phyloP scores from a whole-genome alignment of 495 filamentous ascomycete genomes.

The Trichoderma asperelloides region DNA sequence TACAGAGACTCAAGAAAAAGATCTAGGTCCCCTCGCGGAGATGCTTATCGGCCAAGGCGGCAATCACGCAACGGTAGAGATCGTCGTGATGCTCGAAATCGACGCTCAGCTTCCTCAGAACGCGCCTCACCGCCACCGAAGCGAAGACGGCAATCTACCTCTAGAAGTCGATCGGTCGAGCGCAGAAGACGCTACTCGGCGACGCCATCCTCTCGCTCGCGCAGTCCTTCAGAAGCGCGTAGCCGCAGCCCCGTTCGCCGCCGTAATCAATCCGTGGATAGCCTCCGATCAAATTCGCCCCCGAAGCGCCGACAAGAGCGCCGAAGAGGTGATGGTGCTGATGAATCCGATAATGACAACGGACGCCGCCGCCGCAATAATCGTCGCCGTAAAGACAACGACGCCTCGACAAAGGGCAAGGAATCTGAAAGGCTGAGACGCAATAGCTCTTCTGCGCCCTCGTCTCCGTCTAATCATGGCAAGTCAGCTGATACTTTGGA shows the following conservation, averaged over 20 bases:
- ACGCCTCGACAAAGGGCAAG: neutral
- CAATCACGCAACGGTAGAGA: constrained; percentile 11
- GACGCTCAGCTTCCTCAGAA: constrained; percentile 1
- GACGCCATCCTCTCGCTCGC: constrained; percentile 28
- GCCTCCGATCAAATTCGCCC: constrained; percentile 19
- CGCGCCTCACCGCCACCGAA: constrained; percentile 6
- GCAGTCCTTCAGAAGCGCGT: constrained; percentile 14
- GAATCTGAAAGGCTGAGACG: constrained; percentile 33
- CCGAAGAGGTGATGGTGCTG: constrained; percentile 3
- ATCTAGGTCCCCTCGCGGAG: constrained; percentile 9
- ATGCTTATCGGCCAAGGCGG: constrained; percentile 14
- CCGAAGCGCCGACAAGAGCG: constrained; percentile 22
- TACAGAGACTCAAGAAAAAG: constrained; percentile 9
- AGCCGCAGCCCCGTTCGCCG: constrained; percentile 30
- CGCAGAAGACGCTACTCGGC: constrained; percentile 15
- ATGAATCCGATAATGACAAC: neutral
- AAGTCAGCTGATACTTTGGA: constrained; percentile 55
- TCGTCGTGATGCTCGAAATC: neutral
- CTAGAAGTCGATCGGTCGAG: constrained; percentile 3
- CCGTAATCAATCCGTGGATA: constrained; percentile 17
- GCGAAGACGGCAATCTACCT: constrained; percentile 10
- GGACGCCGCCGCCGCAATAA: constrained; percentile 12
- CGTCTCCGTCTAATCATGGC: constrained; percentile 38
- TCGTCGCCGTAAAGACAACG: neutral
- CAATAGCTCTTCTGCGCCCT: constrained; percentile 45